Evolutionary conservation across 2,329 filamentous ascomycete species (phyloP), one percentile per base, ranked within the genome.

Genomic region (Aureobasidium uvarum): DNA sequence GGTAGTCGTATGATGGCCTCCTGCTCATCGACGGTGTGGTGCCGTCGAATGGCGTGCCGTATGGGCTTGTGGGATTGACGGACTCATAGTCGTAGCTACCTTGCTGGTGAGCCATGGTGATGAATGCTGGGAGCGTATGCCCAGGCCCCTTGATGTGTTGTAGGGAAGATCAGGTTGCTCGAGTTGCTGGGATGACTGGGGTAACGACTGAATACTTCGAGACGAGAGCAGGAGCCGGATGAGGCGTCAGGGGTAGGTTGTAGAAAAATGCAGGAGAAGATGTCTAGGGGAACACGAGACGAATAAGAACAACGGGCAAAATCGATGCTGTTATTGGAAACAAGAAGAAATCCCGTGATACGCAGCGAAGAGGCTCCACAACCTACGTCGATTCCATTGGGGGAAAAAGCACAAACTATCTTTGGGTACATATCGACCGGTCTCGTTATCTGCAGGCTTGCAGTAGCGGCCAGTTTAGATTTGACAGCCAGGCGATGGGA

Each of bases 361-460:
- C 63, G 63, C 59, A 56, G 63, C 63, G 52, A 65, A 56, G 45
- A 56, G 63, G 63, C 63, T 65, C 63, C 63, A 65, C 63, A 58
- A 52, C 43, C 43, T 65, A 65, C 63, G 63, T 65, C 63, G 63
- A 43, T 64, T 64, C 36, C 62, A 64, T 64, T 64, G 62, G 62
- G 62, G 62, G 62, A 64, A 65, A 55, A 58, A 59, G 63, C 51
- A 56, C 63, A 59, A 65, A 59, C 63, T 65, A 65, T 65, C 63
- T 65, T 65, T 65, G 63, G 63, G 38, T 63, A 63, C 63, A 65
- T 52, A 59, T 59, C 45, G 52, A 51, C 41, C 63, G 63, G 63
- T 50, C 63, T 65, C 25, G 45, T 31, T 65, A 65, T 64, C 51
- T 59, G 63, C 63, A 51, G 60, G 51, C 63, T 54, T 65, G 63